Evolutionary conservation across 257 asterid genomes (phyloP).

Genomic region (Perilla frutescens): DNA sequence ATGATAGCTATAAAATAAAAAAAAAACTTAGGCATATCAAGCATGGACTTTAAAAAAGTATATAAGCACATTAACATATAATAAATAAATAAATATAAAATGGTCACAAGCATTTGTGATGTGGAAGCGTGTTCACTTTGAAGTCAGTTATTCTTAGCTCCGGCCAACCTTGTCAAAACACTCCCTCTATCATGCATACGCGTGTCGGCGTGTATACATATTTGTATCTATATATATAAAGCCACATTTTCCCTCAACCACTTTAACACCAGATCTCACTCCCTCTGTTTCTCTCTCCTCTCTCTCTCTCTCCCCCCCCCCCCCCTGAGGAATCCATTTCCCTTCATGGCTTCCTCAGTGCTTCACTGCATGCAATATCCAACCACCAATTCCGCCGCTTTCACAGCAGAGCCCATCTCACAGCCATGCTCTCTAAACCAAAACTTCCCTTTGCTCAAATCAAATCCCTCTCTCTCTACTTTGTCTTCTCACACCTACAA

Average conservation of each 20-base stretch:
- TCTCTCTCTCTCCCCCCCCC: not conserved
- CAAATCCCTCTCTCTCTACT: not conserved
- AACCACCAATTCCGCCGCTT: constrained; percentile 30
- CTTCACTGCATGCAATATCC: constrained; percentile 29
- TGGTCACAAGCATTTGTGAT: not conserved
- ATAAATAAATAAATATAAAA: no score
- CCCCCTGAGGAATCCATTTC: not conserved
- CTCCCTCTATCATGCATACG: constrained; percentile 22
- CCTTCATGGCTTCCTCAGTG: constrained; percentile 39
- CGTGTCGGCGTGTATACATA: constrained; percentile 4
- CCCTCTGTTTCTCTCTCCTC: not conserved
- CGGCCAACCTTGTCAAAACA: constrained; percentile 31
- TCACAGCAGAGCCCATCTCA: constrained; percentile 25
- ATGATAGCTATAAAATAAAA: no score
- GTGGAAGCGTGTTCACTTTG: constrained; percentile 35
- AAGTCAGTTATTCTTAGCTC: constrained; percentile 24
- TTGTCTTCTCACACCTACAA: not conserved
- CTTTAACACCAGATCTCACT: constrained; percentile 1
- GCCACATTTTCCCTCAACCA: not conserved
- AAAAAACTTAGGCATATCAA: no score
- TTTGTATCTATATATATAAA: not conserved
- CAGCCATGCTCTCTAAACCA: not conserved
- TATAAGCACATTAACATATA: not conserved
- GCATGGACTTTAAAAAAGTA: no score
- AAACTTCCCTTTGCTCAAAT: constrained; percentile 18